phyloP scores from a whole-genome alignment of 140 eudicot genomes.

The Oenanthe javanica region DNA sequence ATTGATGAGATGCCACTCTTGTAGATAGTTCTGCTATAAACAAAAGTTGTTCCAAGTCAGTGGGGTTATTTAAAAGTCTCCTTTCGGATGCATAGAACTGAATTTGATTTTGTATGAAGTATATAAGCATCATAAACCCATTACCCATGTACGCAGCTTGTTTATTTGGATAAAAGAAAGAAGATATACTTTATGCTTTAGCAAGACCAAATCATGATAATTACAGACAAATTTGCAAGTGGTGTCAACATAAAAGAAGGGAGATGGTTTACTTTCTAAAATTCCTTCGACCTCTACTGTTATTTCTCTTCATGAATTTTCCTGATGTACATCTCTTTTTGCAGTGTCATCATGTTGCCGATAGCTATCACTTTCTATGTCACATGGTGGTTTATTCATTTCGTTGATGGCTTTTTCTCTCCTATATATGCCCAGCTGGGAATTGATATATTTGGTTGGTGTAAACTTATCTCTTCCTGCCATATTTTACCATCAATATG shows the following conservation, averaged over 20 bases:
- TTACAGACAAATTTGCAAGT: neutral
- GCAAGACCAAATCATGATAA: neutral
- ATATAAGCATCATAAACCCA: too few relatives aligned
- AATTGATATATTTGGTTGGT: conserved; percentile 72
- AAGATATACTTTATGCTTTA: too few relatives aligned
- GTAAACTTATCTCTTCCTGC: neutral
- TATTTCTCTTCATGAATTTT: neutral
- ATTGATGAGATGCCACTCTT: neutral
- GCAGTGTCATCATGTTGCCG: conserved; percentile 74
- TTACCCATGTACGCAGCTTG: too few relatives aligned
- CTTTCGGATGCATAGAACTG: too few relatives aligned
- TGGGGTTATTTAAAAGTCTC: neutral
- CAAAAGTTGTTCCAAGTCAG: too few relatives aligned
- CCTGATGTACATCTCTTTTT: conserved; percentile 15
- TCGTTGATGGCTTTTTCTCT: conserved; percentile 89
- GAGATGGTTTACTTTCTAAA: neutral
- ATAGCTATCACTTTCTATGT: conserved; percentile 75
- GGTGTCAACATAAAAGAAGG: neutral
- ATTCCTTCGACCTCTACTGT: neutral
- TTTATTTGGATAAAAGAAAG: too few relatives aligned
- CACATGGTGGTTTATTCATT: conserved; percentile 90
- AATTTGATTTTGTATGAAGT: too few relatives aligned
- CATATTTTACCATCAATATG: neutral
- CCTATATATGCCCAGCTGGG: conserved; percentile 85
- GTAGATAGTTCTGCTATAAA: neutral